Evolutionary conservation across 2,329 filamentous ascomycete genomes (phyloP), one percentile per base, ranked within the genome.

Genomic region (Aspergillus ochraceoroseus): DNA sequence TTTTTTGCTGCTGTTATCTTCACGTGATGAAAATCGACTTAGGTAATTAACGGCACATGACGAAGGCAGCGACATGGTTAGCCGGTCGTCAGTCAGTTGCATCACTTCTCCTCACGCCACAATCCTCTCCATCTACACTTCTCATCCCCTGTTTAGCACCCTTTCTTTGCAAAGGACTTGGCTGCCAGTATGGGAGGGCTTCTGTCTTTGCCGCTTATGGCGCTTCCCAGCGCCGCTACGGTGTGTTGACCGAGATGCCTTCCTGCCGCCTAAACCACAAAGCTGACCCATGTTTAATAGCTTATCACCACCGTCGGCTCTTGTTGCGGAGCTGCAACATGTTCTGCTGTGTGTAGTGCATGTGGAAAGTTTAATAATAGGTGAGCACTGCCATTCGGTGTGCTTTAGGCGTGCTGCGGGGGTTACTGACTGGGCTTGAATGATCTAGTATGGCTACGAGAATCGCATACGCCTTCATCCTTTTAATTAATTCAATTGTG

Each of bases 301-400:
- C 57, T 94, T 49, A 63, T 87, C 52, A 87, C 85, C 29, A 82
- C 88, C 54, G 84, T 74, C 48, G 87, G 85, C 49, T 95, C 88
- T 58, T 98, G 92, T 70, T 98, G 92, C 64, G 92, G 92, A 61
- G 92, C 92, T 18, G 89, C 92, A 31, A 95, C 92, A 37, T 96
- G 90, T 70, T 94, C 88, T 55, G 90, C 92, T 64, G 83, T 96
- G 33, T 96, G 89, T 71, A 92, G 85, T 63, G 86, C 88, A 8
- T 98, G 90, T 63, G 90, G 92, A 37, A 96, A 95, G 65, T 96
- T 90, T 68, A 87, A 89, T 56, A 96, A 95, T 74, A 94, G 87
- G 85, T 88, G 67, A 48, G 63, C 51, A 32, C 26, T 30, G 9
- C 14, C 47, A 3, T 1, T 14, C 7, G 12, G 8, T 6, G 17